phyloP scores from a whole-genome alignment of 371 early-diverging fungal genomes.

The Dentiscutata heterogama region DNA sequence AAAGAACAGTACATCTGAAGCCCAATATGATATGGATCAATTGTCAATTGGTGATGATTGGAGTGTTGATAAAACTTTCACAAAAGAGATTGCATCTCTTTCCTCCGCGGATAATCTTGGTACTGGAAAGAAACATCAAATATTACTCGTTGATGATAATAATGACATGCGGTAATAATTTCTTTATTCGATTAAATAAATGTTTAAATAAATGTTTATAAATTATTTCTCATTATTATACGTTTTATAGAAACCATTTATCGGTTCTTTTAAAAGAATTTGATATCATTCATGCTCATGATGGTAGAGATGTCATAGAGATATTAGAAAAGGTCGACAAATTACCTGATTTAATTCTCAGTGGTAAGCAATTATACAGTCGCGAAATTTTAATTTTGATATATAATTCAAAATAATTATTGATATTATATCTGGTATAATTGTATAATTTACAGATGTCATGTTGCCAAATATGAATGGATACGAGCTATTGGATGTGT shows the following conservation, averaged over 20 bases:
- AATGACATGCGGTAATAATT: constrained; percentile 60
- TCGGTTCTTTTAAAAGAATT: constrained; percentile 54
- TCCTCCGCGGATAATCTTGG: background rate
- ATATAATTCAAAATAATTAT: background rate
- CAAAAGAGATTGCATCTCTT: background rate
- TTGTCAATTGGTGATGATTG: background rate
- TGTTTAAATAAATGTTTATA: constrained; percentile 8
- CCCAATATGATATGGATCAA: background rate
- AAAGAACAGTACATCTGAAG: background rate
- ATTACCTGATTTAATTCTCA: constrained; percentile 52
- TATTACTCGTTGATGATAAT: constrained; percentile 64
- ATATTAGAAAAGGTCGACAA: constrained; percentile 44
- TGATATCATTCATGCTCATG: constrained; percentile 51
- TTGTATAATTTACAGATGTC: constrained; percentile 52
- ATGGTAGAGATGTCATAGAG: constrained; percentile 59
- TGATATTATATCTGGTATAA: background rate
- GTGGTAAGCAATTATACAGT: constrained; percentile 47
- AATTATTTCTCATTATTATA: background rate
- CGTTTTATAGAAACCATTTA: constrained; percentile 30
- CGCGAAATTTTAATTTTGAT: background rate
- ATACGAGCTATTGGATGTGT: constrained; percentile 52
- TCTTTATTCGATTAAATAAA: constrained; percentile 32
- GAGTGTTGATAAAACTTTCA: too few species aligned
- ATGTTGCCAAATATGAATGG: constrained; percentile 49
- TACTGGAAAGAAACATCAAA: constrained; percentile 42